A percentile compares a stretch with the other conserved stretches of the same genome.
phyloP scores from a whole-genome alignment of 352 stramenopile species.

The Phytophthora cactorum region DNA sequence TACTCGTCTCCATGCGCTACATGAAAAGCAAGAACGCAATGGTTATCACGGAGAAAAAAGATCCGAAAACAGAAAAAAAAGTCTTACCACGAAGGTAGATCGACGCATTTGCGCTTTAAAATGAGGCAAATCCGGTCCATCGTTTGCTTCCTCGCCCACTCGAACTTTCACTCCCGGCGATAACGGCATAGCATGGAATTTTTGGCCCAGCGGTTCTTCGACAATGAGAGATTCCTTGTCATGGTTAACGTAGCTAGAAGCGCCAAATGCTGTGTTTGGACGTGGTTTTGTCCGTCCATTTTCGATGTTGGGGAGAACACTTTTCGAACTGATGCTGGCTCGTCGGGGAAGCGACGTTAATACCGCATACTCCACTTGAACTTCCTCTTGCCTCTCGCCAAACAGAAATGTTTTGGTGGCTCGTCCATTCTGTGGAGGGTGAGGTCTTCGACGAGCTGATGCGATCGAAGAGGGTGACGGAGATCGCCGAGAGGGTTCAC shows the following conservation, averaged over 20 bases:
- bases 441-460: conserved; percentile 12
- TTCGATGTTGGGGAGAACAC: conserved; percentile 23
- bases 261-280: conserved; percentile 18
- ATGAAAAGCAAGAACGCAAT: conserved; percentile 7
- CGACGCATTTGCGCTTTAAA: conserved; percentile 38
- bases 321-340: conserved; percentile 10
- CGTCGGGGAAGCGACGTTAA: conserved; percentile 1
- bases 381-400: conserved; percentile 24
- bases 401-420: conserved; percentile 13
- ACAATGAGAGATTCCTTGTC: conserved; percentile 2
- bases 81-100: conserved; percentile 41
- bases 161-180: conserved; percentile 44
- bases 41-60: background rate
- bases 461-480: conserved; percentile 19
- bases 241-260: background rate
- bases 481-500: conserved; percentile 3
- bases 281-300: conserved; percentile 4
- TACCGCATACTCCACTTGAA: conserved; percentile 31
- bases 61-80: background rate
- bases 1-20: conserved; percentile 28
- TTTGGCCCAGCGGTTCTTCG: conserved; percentile 28
- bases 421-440: conserved; percentile 7
- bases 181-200: conserved; percentile 38
- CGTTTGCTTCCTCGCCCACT: conserved; percentile 25
- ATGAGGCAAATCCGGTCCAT: conserved; percentile 32